phyloP scores from a whole-genome alignment of 1,139 yeast species.

The Magnusiomyces starmeri region DNA sequence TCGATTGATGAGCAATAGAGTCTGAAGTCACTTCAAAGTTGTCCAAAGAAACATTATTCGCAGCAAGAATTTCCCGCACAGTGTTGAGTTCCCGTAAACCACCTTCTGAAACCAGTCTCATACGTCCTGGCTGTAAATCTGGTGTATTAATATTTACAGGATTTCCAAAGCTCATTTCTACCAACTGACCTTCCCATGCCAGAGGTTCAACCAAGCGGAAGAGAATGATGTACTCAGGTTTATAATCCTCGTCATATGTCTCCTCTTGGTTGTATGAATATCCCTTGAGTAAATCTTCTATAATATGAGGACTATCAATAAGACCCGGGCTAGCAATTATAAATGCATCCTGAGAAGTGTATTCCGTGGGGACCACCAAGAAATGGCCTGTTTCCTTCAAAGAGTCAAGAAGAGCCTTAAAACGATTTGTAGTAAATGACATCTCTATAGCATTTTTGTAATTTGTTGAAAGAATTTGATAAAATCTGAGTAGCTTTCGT shows the following conservation, averaged over 20 bases:
- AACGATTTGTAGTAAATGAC: slow-evolving; percentile 46
- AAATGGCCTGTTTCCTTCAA: slow-evolving; percentile 66
- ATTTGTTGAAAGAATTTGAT: slow-evolving; percentile 57
- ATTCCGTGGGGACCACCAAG: slow-evolving; percentile 37
- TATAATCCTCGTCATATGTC: slow-evolving; percentile 32
- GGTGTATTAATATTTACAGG: slow-evolving; percentile 19
- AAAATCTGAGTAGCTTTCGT: slow-evolving; percentile 75
- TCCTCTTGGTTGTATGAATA: slow-evolving; percentile 27
- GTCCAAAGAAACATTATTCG: slow-evolving; percentile 29
- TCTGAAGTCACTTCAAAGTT: slow-evolving; percentile 47
- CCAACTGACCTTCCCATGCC: slow-evolving; percentile 83
- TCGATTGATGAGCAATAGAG: slow-evolving; percentile 63
- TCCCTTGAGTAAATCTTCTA: slow-evolving; percentile 34
- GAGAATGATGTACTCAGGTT: slow-evolving; percentile 53
- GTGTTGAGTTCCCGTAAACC: slow-evolving; percentile 44
- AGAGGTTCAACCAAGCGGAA: slow-evolving; percentile 78
- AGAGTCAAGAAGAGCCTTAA: slow-evolving; percentile 48
- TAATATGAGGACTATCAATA: slow-evolving; percentile 36
- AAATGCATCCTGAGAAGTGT: neutral
- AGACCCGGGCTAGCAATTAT: slow-evolving; percentile 59
- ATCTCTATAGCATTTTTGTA: slow-evolving; percentile 73
- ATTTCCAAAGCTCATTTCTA: slow-evolving; percentile 46
- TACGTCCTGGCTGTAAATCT: slow-evolving; percentile 57
- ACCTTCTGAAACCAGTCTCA: slow-evolving; percentile 63
- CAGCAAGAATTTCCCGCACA: slow-evolving; percentile 37